Percentiles rank a stretch among this genome's conserved stretches.
These are phyloP conservation scores for Plectosphaerella plurivora DNA, from an alignment of 2,329 filamentous ascomycete genomes.

Conservation along the genomic window DNA sequence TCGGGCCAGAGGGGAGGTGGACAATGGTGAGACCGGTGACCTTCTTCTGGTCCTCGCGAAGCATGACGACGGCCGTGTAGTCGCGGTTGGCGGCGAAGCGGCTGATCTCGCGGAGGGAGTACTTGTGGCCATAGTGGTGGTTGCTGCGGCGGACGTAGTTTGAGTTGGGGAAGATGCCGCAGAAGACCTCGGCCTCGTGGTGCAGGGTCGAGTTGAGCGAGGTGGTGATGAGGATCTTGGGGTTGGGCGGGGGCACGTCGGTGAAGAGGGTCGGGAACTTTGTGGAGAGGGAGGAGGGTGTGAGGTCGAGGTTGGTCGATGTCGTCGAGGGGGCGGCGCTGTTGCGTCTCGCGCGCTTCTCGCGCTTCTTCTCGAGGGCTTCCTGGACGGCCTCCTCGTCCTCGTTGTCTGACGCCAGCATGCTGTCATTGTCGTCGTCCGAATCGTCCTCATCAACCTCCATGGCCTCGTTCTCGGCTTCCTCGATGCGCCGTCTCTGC, in stretches of 20 bases:
- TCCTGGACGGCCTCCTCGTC: slow-evolving; percentile 32
- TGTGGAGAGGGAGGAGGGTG: slow-evolving; percentile 52
- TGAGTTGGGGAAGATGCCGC: slow-evolving; percentile 76
- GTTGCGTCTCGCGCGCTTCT: slow-evolving; percentile 38
- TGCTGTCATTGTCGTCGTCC: slow-evolving; percentile 64
- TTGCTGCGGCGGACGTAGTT: slow-evolving; percentile 84
- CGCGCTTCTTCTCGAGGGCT: slow-evolving; percentile 36
- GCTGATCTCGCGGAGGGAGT: slow-evolving; percentile 85
- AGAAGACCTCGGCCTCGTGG: slow-evolving; percentile 72
- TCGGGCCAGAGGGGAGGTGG: slow-evolving; percentile 78
- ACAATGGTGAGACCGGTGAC: slow-evolving; percentile 79
- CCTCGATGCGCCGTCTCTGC: slow-evolving; percentile 52
- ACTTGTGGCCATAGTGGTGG: slow-evolving; percentile 83
- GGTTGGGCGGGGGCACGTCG: slow-evolving; percentile 54
- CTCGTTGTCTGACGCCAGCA: slow-evolving; percentile 65
- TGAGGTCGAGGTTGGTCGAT: slow-evolving; percentile 60
- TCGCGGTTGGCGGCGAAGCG: slow-evolving; percentile 76
- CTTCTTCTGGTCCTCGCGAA: slow-evolving; percentile 86
- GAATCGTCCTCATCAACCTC: slow-evolving; percentile 32
- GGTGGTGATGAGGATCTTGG: slow-evolving; percentile 91
- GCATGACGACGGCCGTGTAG: slow-evolving; percentile 78
- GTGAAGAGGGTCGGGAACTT: slow-evolving; percentile 62
- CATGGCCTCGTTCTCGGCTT: slow-evolving; percentile 39
- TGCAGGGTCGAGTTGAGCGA: slow-evolving; percentile 86
- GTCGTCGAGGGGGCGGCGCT: slow-evolving; percentile 55